Evolutionary conservation across 1,139 yeast genomes (phyloP), one percentile per base, ranked within the genome.

Genomic region (Suhomyces chickasaworum): DNA sequence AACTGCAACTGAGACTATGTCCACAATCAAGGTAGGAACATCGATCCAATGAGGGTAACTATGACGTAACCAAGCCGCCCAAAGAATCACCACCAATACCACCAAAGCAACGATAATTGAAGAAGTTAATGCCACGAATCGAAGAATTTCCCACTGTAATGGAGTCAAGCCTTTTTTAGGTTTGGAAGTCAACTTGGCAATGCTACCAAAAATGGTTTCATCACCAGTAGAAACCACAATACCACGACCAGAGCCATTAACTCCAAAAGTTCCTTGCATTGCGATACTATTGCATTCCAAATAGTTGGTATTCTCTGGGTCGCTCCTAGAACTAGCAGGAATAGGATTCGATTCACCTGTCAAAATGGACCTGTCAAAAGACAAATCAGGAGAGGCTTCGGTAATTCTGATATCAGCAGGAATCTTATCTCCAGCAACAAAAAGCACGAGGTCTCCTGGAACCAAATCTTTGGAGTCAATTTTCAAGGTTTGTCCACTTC

Each of bases 211-310:
- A 10, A 65, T 60, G 7, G 73, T 68, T 3, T 56, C 50, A 44
- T 66, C 69, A 42, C 71, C 73, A 31, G 63, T 66, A 2, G 64
- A 51, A 18, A 67, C 70, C 18, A 65, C 70, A 25, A 68, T 51
- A 20, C 72, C 72, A 42, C 49, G 56, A 18, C 72, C 73, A 12
- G 55, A 48, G 7, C 73, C 72, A 44, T 58, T 56, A 31, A 65
- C 55, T 59, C 66, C 49, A 44, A 67, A 67, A 1, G 82, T 75
- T 21, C 83, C 82, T 59, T 75, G 80, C 69, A 68, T 64, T 3
- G 69, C 72, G 42, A 68, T 66, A 54, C 75, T 68, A 29, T 59
- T 55, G 37, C 75, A 65, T 53, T 78, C 83, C 47, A 77, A 60
- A 54, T 71, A 74, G 51, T 75, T 75, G 1, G 68, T 55, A n/a